Evolutionary conservation across 805 yeast genomes (phyloP), one percentile per base, ranked within the genome.

Genomic region (Candida qinlingensis): DNA sequence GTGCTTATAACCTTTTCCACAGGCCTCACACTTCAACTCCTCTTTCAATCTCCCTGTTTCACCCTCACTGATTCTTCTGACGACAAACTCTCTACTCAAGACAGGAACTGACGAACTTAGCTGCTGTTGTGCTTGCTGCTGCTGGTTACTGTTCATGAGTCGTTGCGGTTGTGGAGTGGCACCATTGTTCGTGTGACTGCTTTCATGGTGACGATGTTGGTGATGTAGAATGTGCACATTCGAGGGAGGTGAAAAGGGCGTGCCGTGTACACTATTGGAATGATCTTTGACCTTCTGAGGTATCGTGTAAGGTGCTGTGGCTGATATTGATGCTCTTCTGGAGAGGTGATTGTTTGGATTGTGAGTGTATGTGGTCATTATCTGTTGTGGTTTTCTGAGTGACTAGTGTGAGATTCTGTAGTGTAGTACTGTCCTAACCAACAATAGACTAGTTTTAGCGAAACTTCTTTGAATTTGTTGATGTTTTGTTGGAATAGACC

Each of bases 1-100:
- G 68, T 88, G 96, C 63, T 87, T 89, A 64, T 88, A 88, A 26
- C 94, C 95, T 65, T 88, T 88, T 4, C 96, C 96, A 59, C 96
- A 88, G 4, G 94, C 88, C 65, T 89, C 95, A 70, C 96, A 88
- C 59, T 83, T 83, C 54, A 88, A 74, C 61, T 85, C 91, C 61
- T 88, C 95, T 64, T 87, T 88, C 43, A 86, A 72, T 42, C 96
- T 69, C 26, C 95, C 95, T 4, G 89, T 80, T 62, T 87, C 95
- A 42, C 96, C 96, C 64, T 87, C 96, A 43, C 87, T 79, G 46
- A 86, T 86, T 48, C 96, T 72, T 52, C 96, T 73, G 12, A 85
- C 92, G 4, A 87, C 95, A 65, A 87, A 85, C 54, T 84, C 85
- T 51, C 86, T 66, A 5, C 79, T 69, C 43, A 81, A 64, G 7